phyloP scores from a whole-genome alignment of 106 monocot genomes.

The Platanthera zijinensis region DNA sequence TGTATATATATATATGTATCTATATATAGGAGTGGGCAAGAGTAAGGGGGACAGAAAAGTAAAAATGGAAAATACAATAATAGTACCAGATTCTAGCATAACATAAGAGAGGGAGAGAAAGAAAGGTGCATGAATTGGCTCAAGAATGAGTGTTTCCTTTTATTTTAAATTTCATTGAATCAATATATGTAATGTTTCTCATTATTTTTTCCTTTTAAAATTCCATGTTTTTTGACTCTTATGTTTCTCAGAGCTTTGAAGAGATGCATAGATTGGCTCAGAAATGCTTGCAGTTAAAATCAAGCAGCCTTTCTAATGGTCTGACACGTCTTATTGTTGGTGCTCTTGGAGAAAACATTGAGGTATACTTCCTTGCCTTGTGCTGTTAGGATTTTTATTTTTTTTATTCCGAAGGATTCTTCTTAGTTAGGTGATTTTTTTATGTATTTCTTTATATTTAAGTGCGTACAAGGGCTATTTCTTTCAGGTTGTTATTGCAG shows the following conservation, averaged over 20 bases:
- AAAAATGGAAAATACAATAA: too few relatives aligned
- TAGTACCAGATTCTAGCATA: too few relatives aligned
- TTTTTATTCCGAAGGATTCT: neutral
- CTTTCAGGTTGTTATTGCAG: constrained; percentile 78
- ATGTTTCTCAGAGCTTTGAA: constrained; percentile 71
- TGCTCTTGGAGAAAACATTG: constrained; percentile 79
- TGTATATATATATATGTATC: too few relatives aligned
- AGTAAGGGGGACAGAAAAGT: too few relatives aligned
- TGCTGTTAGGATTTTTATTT: constrained; percentile 2
- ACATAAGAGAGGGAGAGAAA: too few relatives aligned
- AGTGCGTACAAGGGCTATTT: constrained; percentile 6
- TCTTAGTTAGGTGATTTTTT: constrained; percentile 5
- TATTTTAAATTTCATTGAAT: neutral
- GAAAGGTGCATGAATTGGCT: too few relatives aligned
- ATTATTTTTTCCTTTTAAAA: neutral
- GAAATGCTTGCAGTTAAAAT: constrained; percentile 80
- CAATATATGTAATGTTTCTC: neutral
- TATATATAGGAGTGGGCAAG: too few relatives aligned
- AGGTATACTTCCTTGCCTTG: constrained; percentile 25
- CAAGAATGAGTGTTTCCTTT: neutral
- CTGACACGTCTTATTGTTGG: constrained; percentile 53
- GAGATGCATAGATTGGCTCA: constrained; percentile 60
- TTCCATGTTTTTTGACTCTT: neutral
- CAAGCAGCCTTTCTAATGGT: constrained; percentile 33
- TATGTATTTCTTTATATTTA: neutral